Base-by-base conservation (phyloP, 2,329 filamentous ascomycete genomes). In the Trichophyton simii region DNA sequence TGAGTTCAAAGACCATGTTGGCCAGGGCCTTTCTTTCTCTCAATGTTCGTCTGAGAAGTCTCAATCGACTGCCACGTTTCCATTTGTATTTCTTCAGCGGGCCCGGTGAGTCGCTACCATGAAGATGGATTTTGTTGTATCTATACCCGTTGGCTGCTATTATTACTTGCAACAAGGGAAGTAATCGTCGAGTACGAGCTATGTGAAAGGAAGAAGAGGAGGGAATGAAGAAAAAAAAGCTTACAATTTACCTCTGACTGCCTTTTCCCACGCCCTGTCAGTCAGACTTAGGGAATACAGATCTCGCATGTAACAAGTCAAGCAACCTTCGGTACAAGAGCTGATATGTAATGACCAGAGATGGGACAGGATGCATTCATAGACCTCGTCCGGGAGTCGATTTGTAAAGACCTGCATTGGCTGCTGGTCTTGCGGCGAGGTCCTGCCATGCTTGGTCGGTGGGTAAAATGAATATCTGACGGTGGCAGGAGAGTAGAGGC, bases 241-340 rank as follows among this genome's bases (percentile, higher is more conserved):
- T 73, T 74, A 84, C 78, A 84, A 70, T 66, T 73, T 73, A 59
- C 72, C 72, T 65, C 77, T 76, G 9, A 80, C 80, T 13, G 76
- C 76, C 64, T 76, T 78, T 65, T 82, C 77, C 82, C 82, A 85
- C n/a, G 76, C 71, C 60, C 79, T 80, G 65, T 78, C 82, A 18
- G 80, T 81, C 63, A 83, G 69, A 57, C 79, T 77, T 34, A 84
- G 71, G 57, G 77, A 76, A 64, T 77, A 75, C 20, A 85, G 68
- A 67, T 85, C 82, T 61, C 75, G 75, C 64, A 82, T 74, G 63
- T 80, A 81, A 66, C 81, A 83, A 60, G 79, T 77, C 52, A 78
- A 72, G 67, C 82, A 83, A 38, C 78, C 73, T 22, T 71, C 67
- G 42, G 75, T 72, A 36, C 69, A 66, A 11, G 72, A 67, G 5